phyloP scores from a whole-genome alignment of 108 stramenopile species.

The Pseudonitzschia multiseries region DNA sequence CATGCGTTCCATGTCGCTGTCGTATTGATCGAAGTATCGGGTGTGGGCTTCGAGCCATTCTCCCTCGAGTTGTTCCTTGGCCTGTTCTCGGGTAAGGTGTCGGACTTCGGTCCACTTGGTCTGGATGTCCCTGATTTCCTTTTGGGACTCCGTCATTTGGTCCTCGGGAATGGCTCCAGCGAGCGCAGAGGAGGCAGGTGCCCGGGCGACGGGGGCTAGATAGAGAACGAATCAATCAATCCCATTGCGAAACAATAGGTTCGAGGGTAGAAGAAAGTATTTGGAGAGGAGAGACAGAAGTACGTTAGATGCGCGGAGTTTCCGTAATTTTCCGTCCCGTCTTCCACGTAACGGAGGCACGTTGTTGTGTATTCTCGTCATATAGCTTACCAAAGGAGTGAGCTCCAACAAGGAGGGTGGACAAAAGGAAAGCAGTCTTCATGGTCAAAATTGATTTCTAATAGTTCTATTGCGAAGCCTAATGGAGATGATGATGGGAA shows the following conservation, averaged over 20 bases:
- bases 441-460: slow-evolving; percentile 39
- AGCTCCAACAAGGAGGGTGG: slow-evolving; percentile 54
- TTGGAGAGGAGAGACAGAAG: not conserved
- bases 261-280: not conserved
- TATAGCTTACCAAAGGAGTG: slow-evolving; percentile 71
- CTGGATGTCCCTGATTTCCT: slow-evolving; percentile 43
- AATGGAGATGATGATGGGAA: not conserved
- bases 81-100: slow-evolving; percentile 53
- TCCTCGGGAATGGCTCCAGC: slow-evolving; percentile 46
- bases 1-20: slow-evolving; percentile 67
- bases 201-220: slow-evolving; percentile 24
- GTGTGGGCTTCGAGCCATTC: slow-evolving; percentile 83
- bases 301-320: not conserved
- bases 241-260: not conserved
- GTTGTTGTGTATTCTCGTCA: not conserved
- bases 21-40: slow-evolving; percentile 58
- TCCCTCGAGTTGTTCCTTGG: slow-evolving; percentile 51
- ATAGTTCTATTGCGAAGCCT: not conserved
- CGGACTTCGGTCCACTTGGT: slow-evolving; percentile 71
- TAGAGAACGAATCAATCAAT: slow-evolving; percentile 10
- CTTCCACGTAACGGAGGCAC: not conserved
- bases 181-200: slow-evolving; percentile 31
- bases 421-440: slow-evolving; percentile 55
- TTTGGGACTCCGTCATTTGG: slow-evolving; percentile 41
- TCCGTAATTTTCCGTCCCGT: not conserved